Percentiles rank a stretch among this genome's conserved stretches.
Conservation (phyloP, 495 filamentous ascomycete species). For the Penicillium taxi region DNA sequence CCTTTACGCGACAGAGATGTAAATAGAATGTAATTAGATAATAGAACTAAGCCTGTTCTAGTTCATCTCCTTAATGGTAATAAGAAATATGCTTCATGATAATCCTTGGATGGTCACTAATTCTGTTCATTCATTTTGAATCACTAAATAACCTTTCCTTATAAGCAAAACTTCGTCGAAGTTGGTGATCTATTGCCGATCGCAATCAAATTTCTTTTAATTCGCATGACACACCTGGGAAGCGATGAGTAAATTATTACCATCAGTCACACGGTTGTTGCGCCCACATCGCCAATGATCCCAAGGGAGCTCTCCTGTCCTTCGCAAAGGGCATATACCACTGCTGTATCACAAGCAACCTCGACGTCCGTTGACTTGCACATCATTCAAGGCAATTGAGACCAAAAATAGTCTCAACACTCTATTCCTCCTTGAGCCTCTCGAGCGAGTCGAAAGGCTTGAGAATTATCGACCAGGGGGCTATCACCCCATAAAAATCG, state of each 20-base stretch:
- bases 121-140: too few relatives aligned
- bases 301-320: conserved; percentile 6
- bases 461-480: conserved; percentile 25
- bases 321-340: conserved; percentile 4
- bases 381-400: conserved; percentile 14
- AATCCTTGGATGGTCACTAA: too few relatives aligned
- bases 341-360: conserved; percentile 9
- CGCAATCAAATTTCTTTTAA: conserved; percentile 5
- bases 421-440: conserved; percentile 19
- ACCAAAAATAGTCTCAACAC: conserved; percentile 7
- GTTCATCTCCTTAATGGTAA: too few relatives aligned
- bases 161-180: too few relatives aligned
- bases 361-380: conserved; percentile 12
- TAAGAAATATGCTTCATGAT: too few relatives aligned
- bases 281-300: conserved; percentile 8
- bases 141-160: too few relatives aligned
- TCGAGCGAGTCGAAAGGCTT: conserved; percentile 24
- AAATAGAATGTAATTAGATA: too few relatives aligned
- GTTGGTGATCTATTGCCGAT: too few relatives aligned
- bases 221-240: conserved; percentile 6
- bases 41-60: too few relatives aligned
- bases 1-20: too few relatives aligned
- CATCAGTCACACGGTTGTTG: conserved; percentile 7
- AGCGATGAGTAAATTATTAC: conserved; percentile 7
- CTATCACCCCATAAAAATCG: conserved; percentile 28